Evolutionary conservation across 73 alveolate genomes (phyloP), one percentile per base, ranked within the genome.

Genomic region (Paramecium octaurelia): DNA sequence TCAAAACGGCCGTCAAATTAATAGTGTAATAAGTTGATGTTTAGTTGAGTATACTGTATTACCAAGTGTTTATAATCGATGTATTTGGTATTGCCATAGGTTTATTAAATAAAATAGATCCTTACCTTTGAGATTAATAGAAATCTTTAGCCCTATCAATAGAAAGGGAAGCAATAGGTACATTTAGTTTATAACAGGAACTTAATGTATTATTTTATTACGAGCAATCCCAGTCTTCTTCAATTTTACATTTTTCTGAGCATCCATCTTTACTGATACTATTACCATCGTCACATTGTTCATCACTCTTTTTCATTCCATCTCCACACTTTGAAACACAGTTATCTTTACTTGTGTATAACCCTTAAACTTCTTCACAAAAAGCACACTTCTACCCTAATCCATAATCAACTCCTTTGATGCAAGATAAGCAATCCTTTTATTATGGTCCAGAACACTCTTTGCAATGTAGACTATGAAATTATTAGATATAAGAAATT

Each of bases 281-380:
- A 93, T 93, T 93, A 1, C 96, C 96, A 93, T 93, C 96, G 76
- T 93, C 96, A 42, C 96, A 93, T 68, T 90, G 84, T 57, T 93
- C 94, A 24, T 36, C 40, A 58, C 36, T 86, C 36, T 58, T 86
- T 12, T 58, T 86, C 7, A 57, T 86, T n/a, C 86, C 93, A 27
- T 58, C 77, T 24, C 93, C 93, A 86, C 93, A 86, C 9, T 86
- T 31, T 21, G 57, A 54, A 27, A 20, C 20, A 86, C 93, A 86
- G n/a, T 23, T 68, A 68, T 23, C 46, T 18, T 18, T 54, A 18
- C 69, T 3, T 4, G 69, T 18, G 21, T 54, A 54, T 54, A 54
- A 54, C 7, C 69, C 69, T 54, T 18, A 18, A 18, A 12, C 18
- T 34, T 86, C 93, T 34, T 86, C 93, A 20, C 57, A 38, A 27